Evolutionary conservation across 331 rosid species (phyloP).

Genomic region (Pyracantha coccinea): DNA sequence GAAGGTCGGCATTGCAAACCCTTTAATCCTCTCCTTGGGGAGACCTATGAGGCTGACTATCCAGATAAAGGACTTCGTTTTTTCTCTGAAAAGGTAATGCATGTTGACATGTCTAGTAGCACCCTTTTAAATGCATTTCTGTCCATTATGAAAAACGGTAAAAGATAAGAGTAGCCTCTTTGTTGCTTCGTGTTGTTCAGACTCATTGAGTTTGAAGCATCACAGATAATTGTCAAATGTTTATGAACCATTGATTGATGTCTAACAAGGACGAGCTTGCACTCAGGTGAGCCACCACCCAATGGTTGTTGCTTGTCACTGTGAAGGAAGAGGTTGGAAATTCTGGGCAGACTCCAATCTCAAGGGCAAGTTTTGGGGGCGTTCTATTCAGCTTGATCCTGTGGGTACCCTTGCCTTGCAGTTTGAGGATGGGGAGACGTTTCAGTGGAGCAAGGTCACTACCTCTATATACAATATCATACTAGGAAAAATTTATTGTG

Average conservation of each 20-base stretch:
- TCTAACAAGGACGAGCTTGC: constrained; percentile 33
- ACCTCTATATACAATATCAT: constrained; percentile 96
- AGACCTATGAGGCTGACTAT: constrained; percentile 95
- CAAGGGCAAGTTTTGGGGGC: constrained; percentile 97
- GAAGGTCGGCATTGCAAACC: constrained; percentile 99
- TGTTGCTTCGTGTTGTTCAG: constrained; percentile 1
- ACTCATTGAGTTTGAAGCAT: constrained; percentile 8
- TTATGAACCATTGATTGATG: constrained; percentile 13
- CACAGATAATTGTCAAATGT: background rate
- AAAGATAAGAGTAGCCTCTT: constrained; percentile 5
- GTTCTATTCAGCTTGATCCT: constrained; percentile 95
- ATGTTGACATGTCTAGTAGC: constrained; percentile 2
- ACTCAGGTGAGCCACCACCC: constrained; percentile 98
- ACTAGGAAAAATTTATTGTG: constrained; percentile 90
- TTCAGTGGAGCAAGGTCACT: constrained; percentile 98
- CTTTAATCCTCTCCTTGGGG: constrained; percentile 97
- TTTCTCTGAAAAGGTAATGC: constrained; percentile 81
- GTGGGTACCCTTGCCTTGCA: constrained; percentile 89
- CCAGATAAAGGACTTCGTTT: constrained; percentile 91
- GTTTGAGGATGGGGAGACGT: constrained; percentile 84
- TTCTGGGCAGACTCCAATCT: constrained; percentile 98
- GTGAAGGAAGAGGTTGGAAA: constrained; percentile 90
- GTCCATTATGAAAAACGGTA: background rate
- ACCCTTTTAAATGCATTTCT: background rate
- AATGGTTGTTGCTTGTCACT: constrained; percentile 94